Percentiles rank a stretch among this genome's conserved stretches.
Evolutionary conservation across 140 eudicot species (phyloP).

Genomic region (Erigeron philadelphicus): DNA sequence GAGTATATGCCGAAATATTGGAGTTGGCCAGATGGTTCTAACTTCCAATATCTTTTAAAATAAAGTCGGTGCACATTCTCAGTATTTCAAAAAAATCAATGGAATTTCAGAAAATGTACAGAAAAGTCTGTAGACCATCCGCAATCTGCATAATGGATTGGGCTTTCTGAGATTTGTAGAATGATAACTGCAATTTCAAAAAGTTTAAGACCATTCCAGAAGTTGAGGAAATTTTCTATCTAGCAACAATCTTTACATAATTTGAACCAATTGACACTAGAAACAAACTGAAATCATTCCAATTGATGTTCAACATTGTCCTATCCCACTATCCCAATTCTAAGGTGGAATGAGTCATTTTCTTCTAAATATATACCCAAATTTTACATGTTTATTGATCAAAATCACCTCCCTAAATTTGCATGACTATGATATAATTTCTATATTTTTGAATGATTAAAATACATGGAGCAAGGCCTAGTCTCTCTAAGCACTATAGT

Average conservation of each 20-base stretch:
- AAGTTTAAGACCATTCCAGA: not conserved
- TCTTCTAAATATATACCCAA: not conserved
- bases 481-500: not conserved
- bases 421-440: not conserved
- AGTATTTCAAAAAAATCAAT: not conserved
- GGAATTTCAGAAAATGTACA: constrained; percentile 9
- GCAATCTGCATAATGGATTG: not conserved
- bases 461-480: not conserved
- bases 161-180: constrained; percentile 15
- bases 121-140: not conserved
- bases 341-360: too few relatives aligned
- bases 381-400: not conserved
- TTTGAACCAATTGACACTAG: too few relatives aligned
- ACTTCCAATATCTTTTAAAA: constrained; percentile 4
- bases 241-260: too few relatives aligned
- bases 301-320: too few relatives aligned
- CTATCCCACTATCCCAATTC: too few relatives aligned
- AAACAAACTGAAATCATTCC: too few relatives aligned
- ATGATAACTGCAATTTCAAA: not conserved
- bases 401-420: not conserved
- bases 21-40: not conserved
- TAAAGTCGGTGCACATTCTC: not conserved
- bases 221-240: not conserved
- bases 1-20: not conserved
- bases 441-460: not conserved